These are phyloP conservation scores for Cercis canadensis DNA, from an alignment of 306 rosid genomes.

Conservation along the genomic window DNA sequence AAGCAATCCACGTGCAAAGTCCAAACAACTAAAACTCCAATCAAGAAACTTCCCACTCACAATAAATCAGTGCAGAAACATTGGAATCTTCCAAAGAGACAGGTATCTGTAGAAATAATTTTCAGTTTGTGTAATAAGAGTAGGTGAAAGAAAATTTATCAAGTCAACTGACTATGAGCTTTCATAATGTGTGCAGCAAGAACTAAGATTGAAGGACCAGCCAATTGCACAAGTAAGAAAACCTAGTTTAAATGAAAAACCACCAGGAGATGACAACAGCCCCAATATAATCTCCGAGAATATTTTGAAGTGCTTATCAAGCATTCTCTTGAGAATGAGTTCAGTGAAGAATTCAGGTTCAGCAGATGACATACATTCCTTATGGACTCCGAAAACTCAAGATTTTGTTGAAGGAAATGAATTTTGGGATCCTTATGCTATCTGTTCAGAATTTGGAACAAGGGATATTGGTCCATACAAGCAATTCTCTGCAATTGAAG, in stretches of 20 bases:
- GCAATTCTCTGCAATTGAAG: slow-evolving; percentile 58
- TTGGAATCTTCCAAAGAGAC: slow-evolving; percentile 51
- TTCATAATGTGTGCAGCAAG: slow-evolving; percentile 56
- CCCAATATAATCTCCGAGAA: slow-evolving; percentile 84
- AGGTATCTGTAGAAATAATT: slow-evolving; percentile 45
- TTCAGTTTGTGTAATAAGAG: slow-evolving; percentile 11
- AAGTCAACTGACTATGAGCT: slow-evolving; percentile 22
- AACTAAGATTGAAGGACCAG: slow-evolving; percentile 44
- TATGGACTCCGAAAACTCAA: slow-evolving; percentile 39
- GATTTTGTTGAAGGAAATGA: slow-evolving; percentile 39
- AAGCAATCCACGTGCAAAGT: slow-evolving; percentile 46
- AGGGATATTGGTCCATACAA: slow-evolving; percentile 77
- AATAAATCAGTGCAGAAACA: slow-evolving; percentile 56
- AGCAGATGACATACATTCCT: slow-evolving; percentile 41
- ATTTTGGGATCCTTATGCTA: slow-evolving; percentile 70
- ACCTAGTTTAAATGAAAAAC: slow-evolving; percentile 39
- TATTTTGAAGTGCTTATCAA: slow-evolving; percentile 79
- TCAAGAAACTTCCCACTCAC: slow-evolving; percentile 50
- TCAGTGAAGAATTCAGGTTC: slow-evolving; percentile 46
- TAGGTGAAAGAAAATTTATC: neutral
- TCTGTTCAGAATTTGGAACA: slow-evolving; percentile 64
- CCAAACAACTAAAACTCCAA: slow-evolving; percentile 41
- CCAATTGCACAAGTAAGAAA: slow-evolving; percentile 47
- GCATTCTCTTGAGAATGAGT: slow-evolving; percentile 75
- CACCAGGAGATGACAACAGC: slow-evolving; percentile 48